phyloP scores from a whole-genome alignment of 345 rosid species.

The Zanthoxylum bungeanum region DNA sequence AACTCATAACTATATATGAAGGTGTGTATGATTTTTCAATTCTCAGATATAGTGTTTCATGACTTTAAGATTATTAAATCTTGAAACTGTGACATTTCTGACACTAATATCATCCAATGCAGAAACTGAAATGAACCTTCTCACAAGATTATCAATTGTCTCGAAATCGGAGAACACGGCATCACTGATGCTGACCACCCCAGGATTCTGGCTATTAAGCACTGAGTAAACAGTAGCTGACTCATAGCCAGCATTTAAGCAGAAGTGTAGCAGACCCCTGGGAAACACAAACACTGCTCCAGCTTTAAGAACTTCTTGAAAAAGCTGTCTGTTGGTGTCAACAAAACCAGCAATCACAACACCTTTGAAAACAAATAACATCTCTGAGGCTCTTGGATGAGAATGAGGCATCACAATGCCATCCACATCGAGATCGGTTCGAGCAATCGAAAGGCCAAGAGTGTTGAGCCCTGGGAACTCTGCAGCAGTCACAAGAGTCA shows the following conservation, averaged over 20 bases:
- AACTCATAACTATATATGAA: not conserved
- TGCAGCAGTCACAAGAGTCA: slow-evolving; percentile 46
- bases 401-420: slow-evolving; percentile 59
- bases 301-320: slow-evolving; percentile 39
- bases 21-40: not conserved
- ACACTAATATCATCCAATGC: slow-evolving; percentile 5
- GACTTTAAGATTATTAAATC: slow-evolving; percentile 5
- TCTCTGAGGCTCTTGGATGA: slow-evolving; percentile 81
- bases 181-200: slow-evolving; percentile 45
- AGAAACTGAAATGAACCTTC: slow-evolving; percentile 25
- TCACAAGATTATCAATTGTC: slow-evolving; percentile 21
- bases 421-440: slow-evolving; percentile 62
- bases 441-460: slow-evolving; percentile 66
- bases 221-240: slow-evolving; percentile 50
- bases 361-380: slow-evolving; percentile 55
- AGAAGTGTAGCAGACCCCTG: slow-evolving; percentile 62
- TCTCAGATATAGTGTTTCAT: not conserved
- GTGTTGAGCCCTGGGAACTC: slow-evolving; percentile 88
- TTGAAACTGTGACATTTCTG: slow-evolving; percentile 5
- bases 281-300: slow-evolving; percentile 81
- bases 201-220: slow-evolving; percentile 80
- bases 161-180: slow-evolving; percentile 33
- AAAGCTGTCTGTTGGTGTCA: slow-evolving; percentile 48
- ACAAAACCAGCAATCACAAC: slow-evolving; percentile 63
- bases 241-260: slow-evolving; percentile 54